A percentile compares a stretch with the other conserved stretches of the same genome.
These are phyloP conservation scores for Blastocystis sp. DNA, from an alignment of 352 stramenopile species.

Conservation along the genomic window DNA sequence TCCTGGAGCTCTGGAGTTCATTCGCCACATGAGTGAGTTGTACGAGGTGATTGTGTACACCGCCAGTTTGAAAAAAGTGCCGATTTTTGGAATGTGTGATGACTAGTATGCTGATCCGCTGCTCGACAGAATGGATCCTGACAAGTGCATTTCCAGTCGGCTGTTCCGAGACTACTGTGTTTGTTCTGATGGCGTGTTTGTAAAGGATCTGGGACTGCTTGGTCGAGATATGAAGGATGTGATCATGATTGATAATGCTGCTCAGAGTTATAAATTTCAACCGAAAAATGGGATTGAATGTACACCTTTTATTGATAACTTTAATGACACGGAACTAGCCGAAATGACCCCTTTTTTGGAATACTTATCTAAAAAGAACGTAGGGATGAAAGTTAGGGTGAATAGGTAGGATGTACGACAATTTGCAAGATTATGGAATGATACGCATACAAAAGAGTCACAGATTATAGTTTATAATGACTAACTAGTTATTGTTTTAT, in stretches of 20 bases:
- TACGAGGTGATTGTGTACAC: slow-evolving; percentile 98
- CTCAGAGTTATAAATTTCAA: slow-evolving; percentile 95
- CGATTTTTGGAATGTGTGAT: slow-evolving; percentile 31
- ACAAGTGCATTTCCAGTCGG: slow-evolving; percentile 77
- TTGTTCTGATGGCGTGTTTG: slow-evolving; percentile 88
- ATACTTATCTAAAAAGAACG: slow-evolving; percentile 56
- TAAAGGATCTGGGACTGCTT: slow-evolving; percentile 91
- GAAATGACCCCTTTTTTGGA: slow-evolving; percentile 65
- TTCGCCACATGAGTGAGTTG: slow-evolving; percentile 85
- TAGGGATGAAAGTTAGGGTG: background rate
- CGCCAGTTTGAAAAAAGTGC: slow-evolving; percentile 81
- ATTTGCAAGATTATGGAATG: slow-evolving; percentile 33
- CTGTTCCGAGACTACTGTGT: slow-evolving; percentile 89
- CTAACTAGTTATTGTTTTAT: background rate
- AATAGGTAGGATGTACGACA: background rate
- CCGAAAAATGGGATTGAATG: slow-evolving; percentile 83
- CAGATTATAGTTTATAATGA: slow-evolving; percentile 6
- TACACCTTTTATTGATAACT: slow-evolving; percentile 79
- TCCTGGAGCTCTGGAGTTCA: slow-evolving; percentile 87
- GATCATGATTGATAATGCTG: slow-evolving; percentile 98
- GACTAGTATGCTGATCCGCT: slow-evolving; percentile 88
- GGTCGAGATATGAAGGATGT: slow-evolving; percentile 83
- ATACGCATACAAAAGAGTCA: background rate
- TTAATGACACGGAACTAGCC: slow-evolving; percentile 76
- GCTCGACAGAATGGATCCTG: slow-evolving; percentile 87